phyloP scores from a whole-genome alignment of 192 early-diverging fungal genomes.

The Entrophospora sp. region DNA sequence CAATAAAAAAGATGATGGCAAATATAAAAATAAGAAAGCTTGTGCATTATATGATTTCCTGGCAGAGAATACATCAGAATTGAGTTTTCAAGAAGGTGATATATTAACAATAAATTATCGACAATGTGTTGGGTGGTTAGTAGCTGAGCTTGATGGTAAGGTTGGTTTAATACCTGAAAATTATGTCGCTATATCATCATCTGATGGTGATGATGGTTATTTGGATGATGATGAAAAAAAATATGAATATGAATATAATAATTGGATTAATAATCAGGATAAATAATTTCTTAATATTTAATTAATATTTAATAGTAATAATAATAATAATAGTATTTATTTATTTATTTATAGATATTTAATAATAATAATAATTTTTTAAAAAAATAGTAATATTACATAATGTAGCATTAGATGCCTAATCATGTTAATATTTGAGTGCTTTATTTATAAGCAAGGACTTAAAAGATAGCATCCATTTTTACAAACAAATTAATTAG shows the following conservation, averaged over 20 bases:
- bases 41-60: constrained; percentile 70
- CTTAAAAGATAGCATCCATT: too few species aligned
- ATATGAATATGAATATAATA: constrained; percentile 9
- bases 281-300: too few species aligned
- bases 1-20: constrained; percentile 24
- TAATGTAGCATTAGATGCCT: too few species aligned
- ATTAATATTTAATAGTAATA: too few species aligned
- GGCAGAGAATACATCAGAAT: constrained; percentile 59
- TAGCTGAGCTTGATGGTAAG: constrained; percentile 53
- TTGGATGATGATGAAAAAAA: neutral
- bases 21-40: constrained; percentile 38
- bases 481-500: too few species aligned
- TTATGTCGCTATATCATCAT: constrained; percentile 38
- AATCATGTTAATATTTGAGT: too few species aligned
- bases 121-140: constrained; percentile 68
- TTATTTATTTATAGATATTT: too few species aligned
- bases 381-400: too few species aligned
- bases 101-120: constrained; percentile 58
- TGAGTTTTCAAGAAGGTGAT: constrained; percentile 56
- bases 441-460: too few species aligned
- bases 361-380: too few species aligned
- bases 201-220: neutral
- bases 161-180: constrained; percentile 70
- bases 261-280: neutral
- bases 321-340: too few species aligned